Evolutionary conservation across 768 basidiomycete species (phyloP).

Genomic region (Botryobasidium botryosum): DNA sequence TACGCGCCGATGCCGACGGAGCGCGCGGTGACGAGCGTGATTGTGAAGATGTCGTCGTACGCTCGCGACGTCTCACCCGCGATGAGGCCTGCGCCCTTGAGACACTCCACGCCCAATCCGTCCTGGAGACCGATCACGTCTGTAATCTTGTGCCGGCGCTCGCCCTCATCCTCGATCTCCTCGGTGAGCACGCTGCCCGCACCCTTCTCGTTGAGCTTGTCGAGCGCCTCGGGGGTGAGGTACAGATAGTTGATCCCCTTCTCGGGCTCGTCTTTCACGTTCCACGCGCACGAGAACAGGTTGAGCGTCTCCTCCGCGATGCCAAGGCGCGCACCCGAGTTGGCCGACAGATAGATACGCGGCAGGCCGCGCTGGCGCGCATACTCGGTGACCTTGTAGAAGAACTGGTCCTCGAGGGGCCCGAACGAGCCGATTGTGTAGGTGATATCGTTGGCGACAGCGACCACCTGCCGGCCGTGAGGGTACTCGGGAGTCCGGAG

Average conservation of each 20-base stretch:
- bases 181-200: constrained; percentile 57
- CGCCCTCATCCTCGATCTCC: constrained; percentile 74
- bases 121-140: constrained; percentile 96
- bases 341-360: constrained; percentile 94
- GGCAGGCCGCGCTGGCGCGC: constrained; percentile 79
- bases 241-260: constrained; percentile 96
- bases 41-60: constrained; percentile 99
- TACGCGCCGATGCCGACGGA: constrained; percentile 99
- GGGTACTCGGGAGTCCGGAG: constrained; percentile 86
- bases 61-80: constrained; percentile 97
- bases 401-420: constrained; percentile 89
- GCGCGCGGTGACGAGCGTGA: constrained; percentile 94
- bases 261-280: constrained; percentile 61
- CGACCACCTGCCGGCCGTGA: constrained; percentile 68
- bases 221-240: constrained; percentile 78
- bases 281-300: constrained; percentile 87
- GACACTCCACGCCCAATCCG: constrained; percentile 88
- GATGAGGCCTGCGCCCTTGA: constrained; percentile 93
- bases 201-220: constrained; percentile 79
- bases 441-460: constrained; percentile 96
- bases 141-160: constrained; percentile 84
- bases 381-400: constrained; percentile 86
- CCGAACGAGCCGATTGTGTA: constrained; percentile 98
- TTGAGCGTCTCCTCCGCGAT: constrained; percentile 81
- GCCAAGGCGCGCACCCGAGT: constrained; percentile 95